Percentiles rank a stretch among this genome's conserved stretches.
These are phyloP conservation scores for Lablab purpureus DNA, from an alignment of 306 rosid species.

Conservation along the genomic window DNA sequence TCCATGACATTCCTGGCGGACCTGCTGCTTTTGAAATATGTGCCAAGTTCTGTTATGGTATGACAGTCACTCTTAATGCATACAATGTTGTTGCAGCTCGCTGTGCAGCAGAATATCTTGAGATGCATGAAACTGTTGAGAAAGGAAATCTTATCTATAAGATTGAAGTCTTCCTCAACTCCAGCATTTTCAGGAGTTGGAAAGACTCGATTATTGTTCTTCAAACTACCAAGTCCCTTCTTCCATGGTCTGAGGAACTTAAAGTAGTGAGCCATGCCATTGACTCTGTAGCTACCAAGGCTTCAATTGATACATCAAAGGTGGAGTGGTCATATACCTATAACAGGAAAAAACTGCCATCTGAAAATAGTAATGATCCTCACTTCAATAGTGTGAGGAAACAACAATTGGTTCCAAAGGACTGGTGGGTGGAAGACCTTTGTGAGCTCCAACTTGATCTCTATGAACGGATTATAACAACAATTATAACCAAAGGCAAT, in stretches of 20 bases:
- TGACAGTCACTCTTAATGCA: slow-evolving; percentile 92
- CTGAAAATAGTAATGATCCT: slow-evolving; percentile 74
- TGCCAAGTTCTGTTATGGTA: slow-evolving; percentile 91
- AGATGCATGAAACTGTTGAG: slow-evolving; percentile 86
- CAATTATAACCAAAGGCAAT: slow-evolving; percentile 67
- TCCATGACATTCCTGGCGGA: slow-evolving; percentile 92
- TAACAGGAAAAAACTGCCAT: slow-evolving; percentile 79
- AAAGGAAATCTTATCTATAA: slow-evolving; percentile 94
- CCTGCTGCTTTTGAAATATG: slow-evolving; percentile 97
- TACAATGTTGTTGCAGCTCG: slow-evolving; percentile 92
- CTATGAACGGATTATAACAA: slow-evolving; percentile 68
- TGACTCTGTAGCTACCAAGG: slow-evolving; percentile 91
- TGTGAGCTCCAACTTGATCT: slow-evolving; percentile 90
- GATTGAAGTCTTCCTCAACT: slow-evolving; percentile 92
- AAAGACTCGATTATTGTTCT: slow-evolving; percentile 94
- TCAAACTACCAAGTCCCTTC: slow-evolving; percentile 81
- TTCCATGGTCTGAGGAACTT: slow-evolving; percentile 94
- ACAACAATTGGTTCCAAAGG: slow-evolving; percentile 77
- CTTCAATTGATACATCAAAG: slow-evolving; percentile 77
- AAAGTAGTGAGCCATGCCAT: slow-evolving; percentile 84
- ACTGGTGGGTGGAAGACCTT: slow-evolving; percentile 99
- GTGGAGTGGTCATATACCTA: slow-evolving; percentile 98
- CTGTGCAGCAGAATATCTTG: slow-evolving; percentile 94
- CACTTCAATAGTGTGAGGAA: slow-evolving; percentile 79
- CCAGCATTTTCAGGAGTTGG: slow-evolving; percentile 95